A percentile compares a stretch with the other conserved stretches of the same genome.
These are phyloP conservation scores for Coemansia sp. DNA, from an alignment of 192 early-diverging fungal species.

Conservation along the genomic window DNA sequence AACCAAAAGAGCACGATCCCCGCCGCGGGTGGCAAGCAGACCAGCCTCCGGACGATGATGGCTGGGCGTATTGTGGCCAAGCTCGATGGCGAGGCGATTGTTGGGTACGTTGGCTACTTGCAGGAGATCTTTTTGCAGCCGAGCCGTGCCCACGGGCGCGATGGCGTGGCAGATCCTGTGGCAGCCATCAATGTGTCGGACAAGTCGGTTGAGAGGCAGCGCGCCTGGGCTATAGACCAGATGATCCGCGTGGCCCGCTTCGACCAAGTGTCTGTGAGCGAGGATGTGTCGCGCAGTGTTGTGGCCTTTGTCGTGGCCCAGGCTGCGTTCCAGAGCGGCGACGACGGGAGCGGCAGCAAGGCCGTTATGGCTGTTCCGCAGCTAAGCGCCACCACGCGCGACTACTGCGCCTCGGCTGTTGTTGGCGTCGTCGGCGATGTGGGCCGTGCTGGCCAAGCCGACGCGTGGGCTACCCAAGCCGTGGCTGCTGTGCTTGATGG, in stretches of 20 bases:
- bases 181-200: slow-evolving; percentile 23
- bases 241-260: slow-evolving; percentile 74
- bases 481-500: slow-evolving; percentile 25
- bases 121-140: slow-evolving; percentile 65
- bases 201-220: slow-evolving; percentile 54
- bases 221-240: slow-evolving; percentile 81
- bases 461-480: slow-evolving; percentile 24
- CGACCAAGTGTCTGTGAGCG: slow-evolving; percentile 70
- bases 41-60: slow-evolving; percentile 67
- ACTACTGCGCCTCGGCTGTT: slow-evolving; percentile 62
- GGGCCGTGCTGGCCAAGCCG: slow-evolving; percentile 10
- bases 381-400: slow-evolving; percentile 57
- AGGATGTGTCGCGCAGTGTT: slow-evolving; percentile 67
- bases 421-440: slow-evolving; percentile 70
- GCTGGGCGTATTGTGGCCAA: slow-evolving; percentile 72
- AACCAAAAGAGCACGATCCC: slow-evolving; percentile 62
- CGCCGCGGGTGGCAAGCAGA: slow-evolving; percentile 66
- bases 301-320: slow-evolving; percentile 70
- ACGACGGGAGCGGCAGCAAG: slow-evolving; percentile 43
- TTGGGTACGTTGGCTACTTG: slow-evolving; percentile 72
- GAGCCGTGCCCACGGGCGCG: slow-evolving; percentile 10
- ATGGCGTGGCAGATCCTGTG: slow-evolving; percentile 37
- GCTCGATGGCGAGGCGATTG: slow-evolving; percentile 67
- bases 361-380: slow-evolving; percentile 54
- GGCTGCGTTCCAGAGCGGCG: slow-evolving; percentile 63